Evolutionary conservation across 306 rosid species (phyloP), one percentile per base, ranked within the genome.

Genomic region (Lathyrus aphaca): DNA sequence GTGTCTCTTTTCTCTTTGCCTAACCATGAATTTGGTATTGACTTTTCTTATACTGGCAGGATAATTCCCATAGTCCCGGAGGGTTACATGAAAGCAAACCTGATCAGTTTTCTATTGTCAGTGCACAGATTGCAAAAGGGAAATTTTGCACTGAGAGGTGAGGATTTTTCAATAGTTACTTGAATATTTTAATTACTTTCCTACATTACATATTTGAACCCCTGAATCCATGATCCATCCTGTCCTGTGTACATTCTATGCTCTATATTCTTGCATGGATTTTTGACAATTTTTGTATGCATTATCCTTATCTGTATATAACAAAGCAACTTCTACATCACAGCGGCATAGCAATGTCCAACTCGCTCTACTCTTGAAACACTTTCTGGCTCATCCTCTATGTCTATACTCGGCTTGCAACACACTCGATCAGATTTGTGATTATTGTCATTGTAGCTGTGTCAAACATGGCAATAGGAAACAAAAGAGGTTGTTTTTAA

Each of bases 31-130:
- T 73, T 77, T 53, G 16, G 23, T 67, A 3, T 66, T 43, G 74
- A 58, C 3, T 73, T 64, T 55, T 71, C 45, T 65, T 32, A 71
- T 80, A 46, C 44, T 51, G 23, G 13, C 89, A 92, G 95, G 95
- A 86, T 51, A 82, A 60, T 80, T 66, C 83, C 37, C 80, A 6
- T 8, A 82, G 89, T 72, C 92, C 92, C 60, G 46, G 45, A 50
- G 89, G 84, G 54, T 76, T 35, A 45, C 50, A 66, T 77, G 89
- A 86, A 42, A 81, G 68, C 69, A 83, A 63, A 86, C 48, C 40
- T 19, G 87, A 81, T 71, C 84, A 78, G 53, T 69, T 79, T 61
- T 69, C 80, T 45, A 21, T 75, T 56, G 78, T 80, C 17, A 48
- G 58, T 80, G 37, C 67, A 21, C 82, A 66, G 15, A 67, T 30